Evolutionary conservation across 805 yeast genomes (phyloP), one percentile per base, ranked within the genome.

Genomic region (Wickerhamomyces silvicola): DNA sequence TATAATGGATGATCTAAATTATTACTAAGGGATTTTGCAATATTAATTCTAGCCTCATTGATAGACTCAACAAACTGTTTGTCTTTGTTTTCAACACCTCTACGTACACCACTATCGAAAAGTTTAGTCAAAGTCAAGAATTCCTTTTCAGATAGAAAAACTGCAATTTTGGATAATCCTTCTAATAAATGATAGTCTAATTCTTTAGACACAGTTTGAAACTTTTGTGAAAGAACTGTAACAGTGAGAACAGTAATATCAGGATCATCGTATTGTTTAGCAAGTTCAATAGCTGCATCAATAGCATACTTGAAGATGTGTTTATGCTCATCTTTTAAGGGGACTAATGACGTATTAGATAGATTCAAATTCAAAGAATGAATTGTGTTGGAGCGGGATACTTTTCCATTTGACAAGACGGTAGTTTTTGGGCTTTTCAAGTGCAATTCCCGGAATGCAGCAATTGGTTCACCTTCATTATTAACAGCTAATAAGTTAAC

Each of bases 151-250:
- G 78, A 70, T 37, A 81, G 69, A 28, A 56, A 64, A 3, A 77
- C 72, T 5, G 85, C 78, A 43, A 86, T 68, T 8, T 68, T 64
- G 1, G 80, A 70, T 24, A 84, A 62, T 0, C 87, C 88, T 23
- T 68, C 61, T 18, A 84, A 57, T 24, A 84, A 68, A 19, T 70
- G 52, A 2, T 62, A 58, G 24, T 81, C 82, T 28, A 78, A 60
- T 15, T 71, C 70, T 11, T 72, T 59, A 13, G 78, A 70, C 13
- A 64, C 60, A 7, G 55, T 57, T 31, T 54, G 64, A 5, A 78
- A 63, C 49, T 87, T 88, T 52, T 88, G 97, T 10, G 84, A 75
- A 35, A 92, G 65, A 23, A 92, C 77, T 0, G 95, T 80, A 10
- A 84, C 77, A 0, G 94, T 78, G 42, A 92, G 66, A 4, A 82